Percentiles rank a stretch among this genome's conserved stretches.
These are phyloP conservation scores for Stenocarpella maydis DNA, from an alignment of 2,329 filamentous ascomycete species.

Conservation along the genomic window DNA sequence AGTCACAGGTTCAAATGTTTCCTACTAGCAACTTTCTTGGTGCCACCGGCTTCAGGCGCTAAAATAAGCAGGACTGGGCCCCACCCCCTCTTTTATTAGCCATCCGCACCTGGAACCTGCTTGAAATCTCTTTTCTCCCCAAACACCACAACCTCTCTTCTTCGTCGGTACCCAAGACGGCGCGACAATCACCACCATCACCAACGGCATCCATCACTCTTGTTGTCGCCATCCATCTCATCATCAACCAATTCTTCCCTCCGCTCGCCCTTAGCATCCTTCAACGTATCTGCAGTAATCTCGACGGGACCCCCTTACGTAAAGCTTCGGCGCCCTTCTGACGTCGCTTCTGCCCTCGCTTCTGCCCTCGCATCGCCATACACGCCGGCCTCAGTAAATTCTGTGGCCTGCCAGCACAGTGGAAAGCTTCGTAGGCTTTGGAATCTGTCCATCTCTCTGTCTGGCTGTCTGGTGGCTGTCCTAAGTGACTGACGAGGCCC, in stretches of 20 bases:
- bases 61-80: constrained; percentile 12
- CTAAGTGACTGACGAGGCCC: constrained; percentile 24
- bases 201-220: constrained; percentile 5
- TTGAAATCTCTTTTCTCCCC: constrained; percentile 23
- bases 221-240: constrained; percentile 3
- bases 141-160: neutral
- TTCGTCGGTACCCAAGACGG: neutral
- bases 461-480: neutral
- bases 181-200: constrained; percentile 13
- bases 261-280: neutral
- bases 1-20: constrained; percentile 21
- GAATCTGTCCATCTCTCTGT: constrained; percentile 9
- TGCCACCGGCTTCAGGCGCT: constrained; percentile 19
- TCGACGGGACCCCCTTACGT: constrained; percentile 24
- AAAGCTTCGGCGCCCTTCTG: constrained; percentile 19
- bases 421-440: constrained; percentile 29
- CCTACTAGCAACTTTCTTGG: neutral
- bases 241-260: constrained; percentile 23
- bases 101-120: neutral
- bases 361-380: constrained; percentile 11
- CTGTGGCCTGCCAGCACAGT: constrained; percentile 22
- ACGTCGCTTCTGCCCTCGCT: constrained; percentile 19
- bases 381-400: constrained; percentile 16
- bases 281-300: constrained; percentile 31
- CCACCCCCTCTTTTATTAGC: constrained; percentile 21